A percentile compares a stretch with the other conserved stretches of the same genome.
phyloP scores from a whole-genome alignment of 2,329 filamentous ascomycete genomes.

The Penicillium freii region DNA sequence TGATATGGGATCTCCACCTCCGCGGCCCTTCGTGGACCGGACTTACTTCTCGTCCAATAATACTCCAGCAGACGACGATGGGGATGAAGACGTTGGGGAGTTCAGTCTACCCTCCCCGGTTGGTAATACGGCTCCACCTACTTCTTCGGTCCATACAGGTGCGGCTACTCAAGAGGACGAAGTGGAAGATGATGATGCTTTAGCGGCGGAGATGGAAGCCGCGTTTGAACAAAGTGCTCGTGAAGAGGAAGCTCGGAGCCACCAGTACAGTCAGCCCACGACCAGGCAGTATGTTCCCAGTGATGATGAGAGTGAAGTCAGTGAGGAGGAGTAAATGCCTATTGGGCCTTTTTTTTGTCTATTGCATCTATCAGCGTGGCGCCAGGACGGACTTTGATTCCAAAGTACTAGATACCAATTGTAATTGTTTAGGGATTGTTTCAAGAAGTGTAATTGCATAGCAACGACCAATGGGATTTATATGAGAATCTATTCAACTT shows the following conservation, averaged over 20 bases:
- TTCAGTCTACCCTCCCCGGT: slow-evolving; percentile 40
- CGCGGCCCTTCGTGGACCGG: slow-evolving; percentile 42
- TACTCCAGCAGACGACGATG: slow-evolving; percentile 38
- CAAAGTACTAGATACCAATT: slow-evolving; percentile 10
- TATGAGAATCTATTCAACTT: background rate
- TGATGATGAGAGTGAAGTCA: slow-evolving; percentile 63
- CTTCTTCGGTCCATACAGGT: slow-evolving; percentile 18
- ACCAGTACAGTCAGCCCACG: slow-evolving; percentile 30
- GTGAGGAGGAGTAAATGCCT: slow-evolving; percentile 58
- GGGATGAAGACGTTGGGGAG: slow-evolving; percentile 44
- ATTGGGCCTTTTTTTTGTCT: background rate
- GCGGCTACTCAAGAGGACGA: slow-evolving; percentile 30
- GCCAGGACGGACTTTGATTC: slow-evolving; percentile 6
- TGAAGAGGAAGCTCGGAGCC: slow-evolving; percentile 43
- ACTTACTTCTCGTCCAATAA: slow-evolving; percentile 45
- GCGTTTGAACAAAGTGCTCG: slow-evolving; percentile 47
- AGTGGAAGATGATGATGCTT: slow-evolving; percentile 50
- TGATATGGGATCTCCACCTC: slow-evolving; percentile 49
- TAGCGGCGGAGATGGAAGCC: slow-evolving; percentile 59
- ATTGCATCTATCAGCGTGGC: slow-evolving; percentile 14
- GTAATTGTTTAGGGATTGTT: slow-evolving; percentile 6
- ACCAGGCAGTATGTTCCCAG: slow-evolving; percentile 38
- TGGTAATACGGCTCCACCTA: slow-evolving; percentile 19
- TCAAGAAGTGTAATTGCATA: background rate
- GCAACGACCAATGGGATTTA: background rate